Base-by-base conservation (phyloP, 225 moss, liverwort and hornwort species). In the Rhytidiadelphus loreus region DNA sequence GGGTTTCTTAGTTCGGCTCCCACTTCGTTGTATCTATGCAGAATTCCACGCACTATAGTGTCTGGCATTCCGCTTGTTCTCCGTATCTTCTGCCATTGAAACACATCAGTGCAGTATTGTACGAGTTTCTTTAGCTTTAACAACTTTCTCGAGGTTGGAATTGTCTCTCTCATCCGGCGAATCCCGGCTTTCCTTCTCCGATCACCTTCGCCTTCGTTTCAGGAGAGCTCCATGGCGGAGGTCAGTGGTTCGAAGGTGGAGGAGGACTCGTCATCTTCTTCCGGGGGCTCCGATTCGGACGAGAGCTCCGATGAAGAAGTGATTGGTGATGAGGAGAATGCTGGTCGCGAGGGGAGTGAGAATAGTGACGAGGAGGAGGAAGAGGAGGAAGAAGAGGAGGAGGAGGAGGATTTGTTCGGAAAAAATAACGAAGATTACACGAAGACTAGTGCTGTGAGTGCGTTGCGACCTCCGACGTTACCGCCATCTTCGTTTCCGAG, bases 401-500 rank as follows among this genome's bases (percentile, higher is more conserved):
- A 92, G 8, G 92, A 92, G n/a, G 95, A 94, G 77, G 98, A 98
- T 86, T 92, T 98, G 30, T 98, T 98, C 81, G 96, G 96, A 56
- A 94, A 94, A n/a, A 93, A 79, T 82, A 96, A 97, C 10, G 96
- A 95, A 85, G 98, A 98, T 80, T 98, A 94, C 82, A 80, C 90
- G 88, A 96, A 95, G 87, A 93, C 94, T 5, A 92, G 86, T 48
- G 94, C 97, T 81, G 88, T 93, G 79, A 98, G 98, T 91, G 88
- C 89, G 88, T 91, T 98, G 74, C 94, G 91, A 46, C 96, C 96
- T 84, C 94, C 94, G 57, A 88, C 90, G 83, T 90, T 93, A 57
- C 78, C 78, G 78, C 78, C 78, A 57, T 78, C 78, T 78, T 78
- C 78, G 78, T 78, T 78, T 39, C 78, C 93, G 90, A 89, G 97